Evolutionary conservation across 1,284 basidiomycete species (phyloP), one percentile per base, ranked within the genome.

Genomic region (Limonomyces culmigenus): DNA sequence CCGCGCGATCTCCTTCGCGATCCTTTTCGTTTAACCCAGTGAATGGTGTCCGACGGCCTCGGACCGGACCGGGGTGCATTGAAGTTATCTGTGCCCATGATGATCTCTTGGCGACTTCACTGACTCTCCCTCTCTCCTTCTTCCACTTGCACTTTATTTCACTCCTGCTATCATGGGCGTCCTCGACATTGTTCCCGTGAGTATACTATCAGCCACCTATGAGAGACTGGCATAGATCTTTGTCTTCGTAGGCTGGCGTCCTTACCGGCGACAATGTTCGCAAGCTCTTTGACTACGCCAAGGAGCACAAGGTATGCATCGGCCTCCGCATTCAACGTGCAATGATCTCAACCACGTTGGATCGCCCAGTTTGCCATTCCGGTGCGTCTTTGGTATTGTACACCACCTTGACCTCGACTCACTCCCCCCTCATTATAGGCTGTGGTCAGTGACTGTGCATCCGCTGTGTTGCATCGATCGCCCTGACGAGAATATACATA

Each of bases 211-310:
- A 13, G 8, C 14, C 6, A 19, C 15, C 14, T 15, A 15, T 34
- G 15, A 34, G 34, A 34, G 30, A 32, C 16, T 15, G 10, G 11
- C 8, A 36, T 8, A 15, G 25, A 37, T 21, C 20, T 38, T 34
- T 25, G 6, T 38, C 23, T 32, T 23, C 37, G 21, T 45, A 87
- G 85, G 65, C 83, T 57, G 87, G 87, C 50, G 87, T 92, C 44
- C 58, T 92, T 49, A 85, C 81, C 45, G 87, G 86, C 58, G 77
- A 87, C 50, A 71, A 91, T 55, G 77, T 83, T 49, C 73, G 81
- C 59, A 86, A 84, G 59, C 63, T 93, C 48, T 87, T 91, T 55
- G 75, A 87, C 51, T 86, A 89, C 58, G 86, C 86, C 23, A 77
- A 77, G 51, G 69, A 77, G 51, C 54, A 91, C 55, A 68, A 88